Evolutionary conservation across 768 basidiomycete species (phyloP).

Genomic region (Auriscalpium microsporum): DNA sequence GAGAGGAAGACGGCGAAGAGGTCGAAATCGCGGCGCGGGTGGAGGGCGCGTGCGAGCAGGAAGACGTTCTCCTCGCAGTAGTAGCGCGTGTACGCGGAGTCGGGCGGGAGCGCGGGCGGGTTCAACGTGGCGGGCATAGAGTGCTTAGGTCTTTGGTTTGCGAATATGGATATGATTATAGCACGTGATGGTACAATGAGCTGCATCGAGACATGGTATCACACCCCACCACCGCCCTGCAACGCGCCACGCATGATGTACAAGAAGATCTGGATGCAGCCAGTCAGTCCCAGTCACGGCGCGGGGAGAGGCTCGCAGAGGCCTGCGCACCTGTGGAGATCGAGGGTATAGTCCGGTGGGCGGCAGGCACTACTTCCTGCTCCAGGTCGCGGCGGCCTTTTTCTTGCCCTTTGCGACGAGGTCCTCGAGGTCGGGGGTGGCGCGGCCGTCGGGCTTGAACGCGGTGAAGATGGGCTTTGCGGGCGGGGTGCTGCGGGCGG

Average conservation of each 20-base stretch:
- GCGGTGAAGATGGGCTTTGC: conserved; percentile 36
- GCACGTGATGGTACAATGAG: neutral
- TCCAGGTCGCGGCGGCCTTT: conserved; percentile 22
- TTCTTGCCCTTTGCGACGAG: conserved; percentile 27
- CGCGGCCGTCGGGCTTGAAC: conserved; percentile 39
- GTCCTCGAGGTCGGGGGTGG: conserved; percentile 49
- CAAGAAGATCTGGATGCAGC: too few relatives aligned
- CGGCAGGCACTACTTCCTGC: conserved; percentile 2
- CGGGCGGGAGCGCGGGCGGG: conserved; percentile 27
- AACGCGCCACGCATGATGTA: too few relatives aligned
- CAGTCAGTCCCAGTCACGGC: neutral
- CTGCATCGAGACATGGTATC: neutral
- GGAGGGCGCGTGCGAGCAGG: conserved; percentile 41
- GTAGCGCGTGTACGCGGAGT: conserved; percentile 43
- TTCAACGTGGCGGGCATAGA: neutral
- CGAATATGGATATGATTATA: neutral
- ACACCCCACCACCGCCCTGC: neutral
- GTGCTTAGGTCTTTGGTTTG: too few relatives aligned
- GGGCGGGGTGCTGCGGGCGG: neutral
- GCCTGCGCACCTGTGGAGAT: neutral
- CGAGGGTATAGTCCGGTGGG: neutral
- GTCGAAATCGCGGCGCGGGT: conserved; percentile 35
- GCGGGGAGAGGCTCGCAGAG: neutral
- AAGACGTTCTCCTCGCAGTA: conserved; percentile 77
- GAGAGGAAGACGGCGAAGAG: conserved; percentile 56